A percentile compares a stretch with the other conserved stretches of the same genome.
phyloP scores from a whole-genome alignment of 345 rosid species.

The Melaleuca alternifolia region DNA sequence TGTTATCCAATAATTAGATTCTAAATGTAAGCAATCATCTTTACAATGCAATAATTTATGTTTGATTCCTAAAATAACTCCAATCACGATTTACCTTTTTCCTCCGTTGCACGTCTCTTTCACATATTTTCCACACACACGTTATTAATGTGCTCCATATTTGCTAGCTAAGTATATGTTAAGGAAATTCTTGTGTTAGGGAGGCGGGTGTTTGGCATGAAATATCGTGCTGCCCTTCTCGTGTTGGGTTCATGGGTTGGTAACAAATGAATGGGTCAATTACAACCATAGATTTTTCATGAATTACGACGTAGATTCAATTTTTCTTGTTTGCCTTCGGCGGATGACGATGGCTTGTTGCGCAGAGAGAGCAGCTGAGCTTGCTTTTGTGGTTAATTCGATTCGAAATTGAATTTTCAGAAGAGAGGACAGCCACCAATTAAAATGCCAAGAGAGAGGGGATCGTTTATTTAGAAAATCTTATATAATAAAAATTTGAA shows the following conservation, averaged over 20 bases:
- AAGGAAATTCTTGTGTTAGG: background rate
- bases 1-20: too few relatives aligned
- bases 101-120: background rate
- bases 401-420: background rate
- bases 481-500: too few relatives aligned
- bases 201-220: too few relatives aligned
- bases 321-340: too few relatives aligned
- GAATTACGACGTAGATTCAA: too few relatives aligned
- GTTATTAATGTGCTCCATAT: background rate
- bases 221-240: too few relatives aligned
- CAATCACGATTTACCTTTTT: background rate
- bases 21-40: background rate
- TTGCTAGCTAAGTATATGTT: background rate
- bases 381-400: background rate
- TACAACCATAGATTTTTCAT: too few relatives aligned
- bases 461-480: too few relatives aligned
- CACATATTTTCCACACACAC: background rate
- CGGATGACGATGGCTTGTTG: constrained; percentile 7
- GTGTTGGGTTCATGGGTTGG: too few relatives aligned
- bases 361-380: background rate
- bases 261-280: too few relatives aligned
- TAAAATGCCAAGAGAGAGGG: background rate
- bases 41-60: background rate
- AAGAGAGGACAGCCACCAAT: background rate
- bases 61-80: background rate